A percentile compares a stretch with the other conserved stretches of the same genome.
These are phyloP conservation scores for Ceriops tagal DNA, from an alignment of 345 rosid species.

Conservation along the genomic window DNA sequence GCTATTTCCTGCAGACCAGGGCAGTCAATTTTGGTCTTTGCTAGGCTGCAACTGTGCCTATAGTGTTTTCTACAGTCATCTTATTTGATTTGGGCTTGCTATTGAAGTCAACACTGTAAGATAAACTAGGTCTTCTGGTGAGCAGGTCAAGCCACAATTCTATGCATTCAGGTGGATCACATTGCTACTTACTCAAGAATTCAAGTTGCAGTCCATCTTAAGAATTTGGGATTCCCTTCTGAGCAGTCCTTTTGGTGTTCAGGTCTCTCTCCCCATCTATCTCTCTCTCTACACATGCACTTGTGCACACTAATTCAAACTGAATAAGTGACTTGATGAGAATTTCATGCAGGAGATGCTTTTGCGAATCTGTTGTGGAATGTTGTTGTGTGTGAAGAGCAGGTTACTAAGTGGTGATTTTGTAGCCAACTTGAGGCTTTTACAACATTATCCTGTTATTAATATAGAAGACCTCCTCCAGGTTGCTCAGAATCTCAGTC, in stretches of 20 bases:
- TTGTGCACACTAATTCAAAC: too few species aligned
- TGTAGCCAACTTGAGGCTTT: constrained; percentile 53
- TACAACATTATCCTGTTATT: constrained; percentile 61
- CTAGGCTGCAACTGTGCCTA: neutral
- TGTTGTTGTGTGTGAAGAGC: constrained; percentile 56
- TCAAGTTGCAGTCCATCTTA: constrained; percentile 51
- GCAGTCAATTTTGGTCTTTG: neutral
- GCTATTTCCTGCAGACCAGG: too few species aligned
- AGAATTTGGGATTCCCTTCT: constrained; percentile 78
- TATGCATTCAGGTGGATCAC: constrained; percentile 76
- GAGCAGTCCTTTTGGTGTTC: constrained; percentile 57
- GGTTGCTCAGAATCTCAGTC: constrained; percentile 54
- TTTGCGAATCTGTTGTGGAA: constrained; percentile 61
- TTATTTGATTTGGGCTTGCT: neutral
- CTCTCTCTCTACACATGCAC: neutral
- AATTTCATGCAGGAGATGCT: constrained; percentile 64
- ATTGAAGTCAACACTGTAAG: neutral
- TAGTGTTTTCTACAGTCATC: neutral
- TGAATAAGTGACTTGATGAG: neutral
- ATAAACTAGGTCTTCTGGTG: constrained; percentile 9
- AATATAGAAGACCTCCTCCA: constrained; percentile 51
- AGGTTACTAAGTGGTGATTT: constrained; percentile 57
- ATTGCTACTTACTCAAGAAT: constrained; percentile 68
- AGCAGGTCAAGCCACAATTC: constrained; percentile 68
- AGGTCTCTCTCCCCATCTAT: constrained; percentile 33